Base-by-base conservation (phyloP, 345 rosid genomes). In the Eucalyptus melliodora region DNA sequence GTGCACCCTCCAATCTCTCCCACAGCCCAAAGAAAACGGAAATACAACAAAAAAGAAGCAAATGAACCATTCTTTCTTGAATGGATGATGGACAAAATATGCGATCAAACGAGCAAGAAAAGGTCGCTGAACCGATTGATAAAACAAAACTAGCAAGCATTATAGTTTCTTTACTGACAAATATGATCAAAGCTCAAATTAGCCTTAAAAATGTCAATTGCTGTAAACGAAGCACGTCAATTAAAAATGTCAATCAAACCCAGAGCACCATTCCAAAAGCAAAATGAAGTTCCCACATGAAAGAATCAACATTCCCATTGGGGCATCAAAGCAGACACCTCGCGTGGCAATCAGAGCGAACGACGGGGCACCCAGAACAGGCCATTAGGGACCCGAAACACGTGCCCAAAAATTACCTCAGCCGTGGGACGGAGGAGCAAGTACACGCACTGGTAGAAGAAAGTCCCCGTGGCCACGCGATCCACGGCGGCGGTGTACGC, bases 381-480 rank as follows among this genome's bases (percentile, higher is more conserved):
- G 15, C 83, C 82, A 21, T 37, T 11, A 1, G 47, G 47, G 83
- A 77, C 83, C 0, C 26, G 47, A 77, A 2, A 37, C 47, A 1
- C 8, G 12, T 37, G 83, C 83, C 26, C 45, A 16, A 16, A n/a
- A 59, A 30, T 55, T 24, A 97, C 99, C 98, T 96, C 96, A 11
- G 95, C 86, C 44, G 97, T 92, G 7, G 96, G 94, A 65, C 89
- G 92, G 82, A 97, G 95, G 88, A 97, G 97, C 93, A 97, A 91
- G 88, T 82, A 95, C 31, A 97, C 96, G 89, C 98, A 95, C 91
- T 96, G 98, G 56, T 92, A 95, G 88, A 92, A 96, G 95, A 95
- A 96, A 90, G 96, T 93, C 27, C 98, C 99, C 0, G 96, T 92
- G 86, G 95, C 95, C 72, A 95, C 94, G 34, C 94, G 92, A 88